Conservation (phyloP, 2,329 filamentous ascomycete genomes). For the Purpureocillium takamizusanense region DNA sequence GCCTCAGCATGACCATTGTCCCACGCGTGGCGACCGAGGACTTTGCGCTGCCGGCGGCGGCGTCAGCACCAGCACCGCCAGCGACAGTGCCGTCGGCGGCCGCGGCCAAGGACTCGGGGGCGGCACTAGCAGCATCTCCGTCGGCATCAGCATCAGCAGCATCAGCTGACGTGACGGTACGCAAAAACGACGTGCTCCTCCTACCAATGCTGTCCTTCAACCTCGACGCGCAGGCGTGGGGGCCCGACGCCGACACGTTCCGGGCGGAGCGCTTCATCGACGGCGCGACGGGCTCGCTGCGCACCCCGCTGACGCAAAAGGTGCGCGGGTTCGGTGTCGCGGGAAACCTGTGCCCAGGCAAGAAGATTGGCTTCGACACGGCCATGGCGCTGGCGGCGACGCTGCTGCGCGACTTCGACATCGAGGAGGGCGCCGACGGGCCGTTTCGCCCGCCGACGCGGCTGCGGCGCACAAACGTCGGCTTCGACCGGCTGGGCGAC, state of each 20-base stretch:
- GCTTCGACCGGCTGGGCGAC: slow-evolving; percentile 18
- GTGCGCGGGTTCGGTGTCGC: slow-evolving; percentile 21
- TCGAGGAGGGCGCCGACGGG: slow-evolving; percentile 9
- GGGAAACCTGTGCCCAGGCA: slow-evolving; percentile 20
- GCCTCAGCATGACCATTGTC: slow-evolving; percentile 21
- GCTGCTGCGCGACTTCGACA: slow-evolving; percentile 16
- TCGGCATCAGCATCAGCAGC: no score
- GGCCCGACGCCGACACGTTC: slow-evolving; percentile 15
- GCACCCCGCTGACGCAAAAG: slow-evolving; percentile 12
- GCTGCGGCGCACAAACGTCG: slow-evolving; percentile 17
- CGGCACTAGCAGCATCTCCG: no score
- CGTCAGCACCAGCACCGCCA: no score
- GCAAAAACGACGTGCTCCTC: slow-evolving; percentile 19
- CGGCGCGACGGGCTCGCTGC: slow-evolving; percentile 11
- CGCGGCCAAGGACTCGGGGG: no score
- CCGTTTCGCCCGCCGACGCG: slow-evolving; percentile 13
- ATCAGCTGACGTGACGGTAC: slow-evolving; percentile 8
- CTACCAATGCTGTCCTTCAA: slow-evolving; percentile 22
- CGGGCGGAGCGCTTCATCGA: slow-evolving; percentile 18
- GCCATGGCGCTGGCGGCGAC: slow-evolving; percentile 16
- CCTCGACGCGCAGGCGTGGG: slow-evolving; percentile 16
- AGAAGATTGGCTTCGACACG: slow-evolving; percentile 19
- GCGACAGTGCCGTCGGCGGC: no score
- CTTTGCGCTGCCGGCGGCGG: slow-evolving; percentile 13
- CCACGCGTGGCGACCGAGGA: slow-evolving; percentile 19